Evolutionary conservation across 805 yeast species (phyloP).

Genomic region (Pichia phayaonensis): DNA sequence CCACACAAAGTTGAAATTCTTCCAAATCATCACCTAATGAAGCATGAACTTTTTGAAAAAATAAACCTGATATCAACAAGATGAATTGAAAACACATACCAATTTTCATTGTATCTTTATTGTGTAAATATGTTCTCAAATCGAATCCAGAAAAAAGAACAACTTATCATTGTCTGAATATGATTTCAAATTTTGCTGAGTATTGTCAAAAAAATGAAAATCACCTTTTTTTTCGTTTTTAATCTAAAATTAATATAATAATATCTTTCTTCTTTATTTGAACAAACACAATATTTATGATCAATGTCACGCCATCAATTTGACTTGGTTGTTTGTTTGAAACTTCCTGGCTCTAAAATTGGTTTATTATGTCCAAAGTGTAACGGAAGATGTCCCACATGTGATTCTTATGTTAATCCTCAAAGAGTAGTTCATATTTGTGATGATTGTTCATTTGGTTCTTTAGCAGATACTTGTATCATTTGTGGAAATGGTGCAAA

Average conservation of each 20-base stretch:
- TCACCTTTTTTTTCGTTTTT: too few relatives aligned
- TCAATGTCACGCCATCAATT: slow-evolving; percentile 84
- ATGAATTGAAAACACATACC: not conserved
- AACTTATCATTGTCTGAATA: too few relatives aligned
- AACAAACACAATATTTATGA: not conserved
- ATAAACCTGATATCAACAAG: not conserved
- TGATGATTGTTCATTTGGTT: slow-evolving; percentile 78
- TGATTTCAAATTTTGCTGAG: too few relatives aligned
- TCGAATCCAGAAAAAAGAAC: too few relatives aligned
- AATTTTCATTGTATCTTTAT: not conserved
- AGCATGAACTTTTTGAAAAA: slow-evolving; percentile 17
- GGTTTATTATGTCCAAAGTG: slow-evolving; percentile 79
- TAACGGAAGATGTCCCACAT: slow-evolving; percentile 86
- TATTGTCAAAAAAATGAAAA: not conserved
- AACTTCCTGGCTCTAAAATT: slow-evolving; percentile 66
- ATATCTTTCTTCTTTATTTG: too few relatives aligned
- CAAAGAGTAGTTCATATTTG: slow-evolving; percentile 62
- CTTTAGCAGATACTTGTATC: slow-evolving; percentile 58
- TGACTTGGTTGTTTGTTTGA: slow-evolving; percentile 76
- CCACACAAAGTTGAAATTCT: slow-evolving; percentile 48
- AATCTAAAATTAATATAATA: too few relatives aligned
- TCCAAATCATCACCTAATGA: slow-evolving; percentile 59
- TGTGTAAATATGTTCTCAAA: not conserved
- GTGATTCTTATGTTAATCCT: slow-evolving; percentile 80
- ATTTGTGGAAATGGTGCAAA: slow-evolving; percentile 50